Evolutionary conservation across 768 basidiomycete genomes (phyloP).

Genomic region (Naematelia aurantialba): DNA sequence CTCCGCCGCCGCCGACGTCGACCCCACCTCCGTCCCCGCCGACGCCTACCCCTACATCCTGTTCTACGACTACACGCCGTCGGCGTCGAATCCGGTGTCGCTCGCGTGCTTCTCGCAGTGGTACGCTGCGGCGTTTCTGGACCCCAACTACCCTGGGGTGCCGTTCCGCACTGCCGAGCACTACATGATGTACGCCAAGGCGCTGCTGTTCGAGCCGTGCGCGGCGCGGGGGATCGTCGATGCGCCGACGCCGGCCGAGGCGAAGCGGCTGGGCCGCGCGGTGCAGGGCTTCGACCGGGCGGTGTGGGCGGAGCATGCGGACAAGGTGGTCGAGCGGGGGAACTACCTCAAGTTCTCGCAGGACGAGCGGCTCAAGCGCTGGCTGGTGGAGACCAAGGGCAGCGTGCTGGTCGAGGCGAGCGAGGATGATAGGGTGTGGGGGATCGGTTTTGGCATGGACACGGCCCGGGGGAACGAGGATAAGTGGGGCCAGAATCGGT

Average conservation of each 20-base stretch:
- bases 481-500: slow-evolving; percentile 61
- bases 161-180: slow-evolving; percentile 59
- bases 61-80: slow-evolving; percentile 24
- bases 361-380: slow-evolving; percentile 53
- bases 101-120: slow-evolving; percentile 33
- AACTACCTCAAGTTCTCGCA: slow-evolving; percentile 60
- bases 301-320: slow-evolving; percentile 55
- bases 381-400: slow-evolving; percentile 58
- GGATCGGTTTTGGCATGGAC: slow-evolving; percentile 59
- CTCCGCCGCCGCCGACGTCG: too few relatives aligned
- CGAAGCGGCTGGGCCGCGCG: slow-evolving; percentile 59
- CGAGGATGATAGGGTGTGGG: slow-evolving; percentile 63
- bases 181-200: slow-evolving; percentile 66
- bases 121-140: slow-evolving; percentile 22
- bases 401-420: slow-evolving; percentile 69
- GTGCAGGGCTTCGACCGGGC: slow-evolving; percentile 57
- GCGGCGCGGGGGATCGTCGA: slow-evolving; percentile 55
- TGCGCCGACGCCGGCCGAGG: slow-evolving; percentile 52
- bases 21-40: too few relatives aligned
- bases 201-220: slow-evolving; percentile 57
- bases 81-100: slow-evolving; percentile 14
- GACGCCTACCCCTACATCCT: slow-evolving; percentile 19
- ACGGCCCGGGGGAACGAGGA: slow-evolving; percentile 53
- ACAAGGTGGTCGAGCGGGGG: slow-evolving; percentile 58
- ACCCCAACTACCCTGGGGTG: slow-evolving; percentile 16